A percentile compares a stretch with the other conserved stretches of the same genome.
Conservation (phyloP, 768 basidiomycete genomes). For the Austroboletus festivus region DNA sequence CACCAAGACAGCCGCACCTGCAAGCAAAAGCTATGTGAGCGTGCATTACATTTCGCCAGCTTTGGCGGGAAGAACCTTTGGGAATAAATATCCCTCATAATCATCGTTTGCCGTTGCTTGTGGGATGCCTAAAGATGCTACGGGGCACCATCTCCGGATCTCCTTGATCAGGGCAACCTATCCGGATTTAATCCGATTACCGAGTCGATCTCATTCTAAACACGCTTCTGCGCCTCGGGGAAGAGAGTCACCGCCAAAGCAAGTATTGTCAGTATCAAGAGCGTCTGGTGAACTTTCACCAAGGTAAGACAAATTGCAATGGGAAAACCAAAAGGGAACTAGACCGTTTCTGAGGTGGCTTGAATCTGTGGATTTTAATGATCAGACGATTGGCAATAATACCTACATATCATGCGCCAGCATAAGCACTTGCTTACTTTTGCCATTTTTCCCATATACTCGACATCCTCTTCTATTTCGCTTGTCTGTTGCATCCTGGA, state of each 20-base stretch:
- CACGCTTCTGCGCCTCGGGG: slow-evolving; percentile 14
- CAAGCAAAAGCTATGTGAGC: background rate
- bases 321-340: background rate
- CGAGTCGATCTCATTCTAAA: slow-evolving; percentile 12
- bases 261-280: slow-evolving; percentile 3
- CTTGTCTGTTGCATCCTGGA: background rate
- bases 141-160: slow-evolving; percentile 12
- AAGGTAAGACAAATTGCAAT: background rate
- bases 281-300: background rate
- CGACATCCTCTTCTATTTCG: background rate
- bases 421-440: slow-evolving; percentile 10
- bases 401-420: slow-evolving; percentile 1
- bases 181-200: slow-evolving; percentile 3
- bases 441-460: background rate
- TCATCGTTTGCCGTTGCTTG: slow-evolving; percentile 36
- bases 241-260: slow-evolving; percentile 15
- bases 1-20: slow-evolving; percentile 1
- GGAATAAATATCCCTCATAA: slow-evolving; percentile 50
- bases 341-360: slow-evolving; percentile 15
- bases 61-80: slow-evolving; percentile 15
- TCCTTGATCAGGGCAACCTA: slow-evolving; percentile 15
- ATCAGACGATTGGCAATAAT: background rate
- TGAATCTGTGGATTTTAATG: background rate
- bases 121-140: slow-evolving; percentile 14
- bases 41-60: background rate